A percentile compares a stretch with the other conserved stretches of the same genome.
Evolutionary conservation across 768 basidiomycete species (phyloP).

Genomic region (Collybiopsis confluens): DNA sequence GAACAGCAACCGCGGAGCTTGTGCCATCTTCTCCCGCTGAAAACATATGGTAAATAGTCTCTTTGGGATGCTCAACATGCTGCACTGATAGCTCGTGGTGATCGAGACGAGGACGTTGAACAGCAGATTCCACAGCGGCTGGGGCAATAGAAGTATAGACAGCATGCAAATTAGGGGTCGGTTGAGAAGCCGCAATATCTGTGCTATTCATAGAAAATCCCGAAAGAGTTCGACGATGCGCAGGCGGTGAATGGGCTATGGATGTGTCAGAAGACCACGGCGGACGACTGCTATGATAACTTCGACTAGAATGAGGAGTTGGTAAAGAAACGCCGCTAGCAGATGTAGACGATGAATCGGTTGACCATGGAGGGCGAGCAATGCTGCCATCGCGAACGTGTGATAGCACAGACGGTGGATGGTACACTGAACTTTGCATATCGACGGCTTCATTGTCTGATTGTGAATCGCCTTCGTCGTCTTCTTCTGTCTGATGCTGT

Average conservation of each 20-base stretch:
- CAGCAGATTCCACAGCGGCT: background rate
- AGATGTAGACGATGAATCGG: constrained; percentile 5
- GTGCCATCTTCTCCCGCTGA: background rate
- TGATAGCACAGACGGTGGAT: background rate
- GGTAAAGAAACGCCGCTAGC: background rate
- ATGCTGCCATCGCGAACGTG: background rate
- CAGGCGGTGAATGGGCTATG: background rate
- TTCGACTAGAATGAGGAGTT: background rate
- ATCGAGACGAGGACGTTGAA: background rate
- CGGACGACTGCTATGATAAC: background rate
- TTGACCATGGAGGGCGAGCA: constrained; percentile 4
- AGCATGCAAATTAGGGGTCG: background rate
- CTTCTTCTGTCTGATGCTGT: no score
- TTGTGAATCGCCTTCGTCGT: no score
- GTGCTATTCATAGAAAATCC: background rate
- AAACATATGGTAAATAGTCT: no score
- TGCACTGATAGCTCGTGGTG: no score
- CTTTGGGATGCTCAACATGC: no score
- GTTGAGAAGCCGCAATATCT: background rate
- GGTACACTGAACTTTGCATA: background rate
- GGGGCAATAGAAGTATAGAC: background rate
- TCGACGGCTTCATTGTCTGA: constrained; percentile 10
- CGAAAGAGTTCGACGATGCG: background rate
- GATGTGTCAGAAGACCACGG: background rate
- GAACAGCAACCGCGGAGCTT: background rate